Base-by-base conservation (phyloP, 1,284 basidiomycete species). In the Naganishia sp. region DNA sequence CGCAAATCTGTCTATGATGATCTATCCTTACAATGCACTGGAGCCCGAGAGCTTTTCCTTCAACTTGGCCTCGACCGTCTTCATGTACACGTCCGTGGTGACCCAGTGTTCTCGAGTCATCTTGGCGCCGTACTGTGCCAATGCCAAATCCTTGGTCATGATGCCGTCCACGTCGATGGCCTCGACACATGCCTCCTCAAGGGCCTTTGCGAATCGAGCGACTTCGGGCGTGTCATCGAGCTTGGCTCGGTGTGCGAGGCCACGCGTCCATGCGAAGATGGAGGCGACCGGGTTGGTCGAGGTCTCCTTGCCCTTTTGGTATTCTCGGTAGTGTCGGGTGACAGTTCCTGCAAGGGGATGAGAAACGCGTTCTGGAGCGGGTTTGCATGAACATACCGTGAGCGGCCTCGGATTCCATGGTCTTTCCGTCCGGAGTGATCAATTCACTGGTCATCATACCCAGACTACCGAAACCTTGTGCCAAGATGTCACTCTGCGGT, bases 381-480 rank as follows among this genome's bases (percentile, higher is more conserved):
- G 71, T 36, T n/a, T 39, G 28, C 31, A 25, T 7, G 75, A 39
- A 39, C 81, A 70, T 75, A 81, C 89, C 94, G 79, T 96, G 93
- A n/a, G 94, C 94, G 63, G 94, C 94, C 81, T 97, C 94, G 70
- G 88, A 87, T 82, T 94, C 92, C 78, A 97, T 88, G 65, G 91
- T 86, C 75, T 88, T 83, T 46, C 96, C 95, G 75, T 96, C 94
- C 48, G 96, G 95, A 5, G 96, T 98, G 79, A 99, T 87, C 63
- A 98, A 86, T 81, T 98, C 95, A 50, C 87, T 90, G 33, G 94
- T 97, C 95, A 99, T 99, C 92, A 97, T 94, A 42, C 94, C 94
- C 61, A 97, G 83, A 69, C 86, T 94, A 61, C 94, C 95, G 77
- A 94, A 86, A 67, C 84, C 85, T 82, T 96, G 94, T 0, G 92